Conservation (phyloP, 345 rosid species). For the Sonneratia caseolaris region DNA sequence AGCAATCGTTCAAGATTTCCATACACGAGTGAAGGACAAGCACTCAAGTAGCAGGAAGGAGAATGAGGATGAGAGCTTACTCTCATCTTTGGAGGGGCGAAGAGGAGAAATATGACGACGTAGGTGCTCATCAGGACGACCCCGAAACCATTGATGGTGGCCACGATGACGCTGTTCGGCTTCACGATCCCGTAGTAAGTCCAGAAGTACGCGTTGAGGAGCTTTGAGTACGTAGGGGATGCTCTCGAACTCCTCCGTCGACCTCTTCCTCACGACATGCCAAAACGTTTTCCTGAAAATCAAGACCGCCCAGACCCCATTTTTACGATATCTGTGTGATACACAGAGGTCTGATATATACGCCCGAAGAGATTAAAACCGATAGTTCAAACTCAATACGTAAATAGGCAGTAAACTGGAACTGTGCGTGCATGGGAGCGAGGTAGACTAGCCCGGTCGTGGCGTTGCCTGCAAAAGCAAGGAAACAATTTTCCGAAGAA, state of each 20-base stretch:
- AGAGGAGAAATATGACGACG: slow-evolving; percentile 46
- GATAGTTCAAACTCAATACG: background rate
- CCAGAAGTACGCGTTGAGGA: slow-evolving; percentile 58
- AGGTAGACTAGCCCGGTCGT: slow-evolving; percentile 64
- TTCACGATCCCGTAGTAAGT: slow-evolving; percentile 65
- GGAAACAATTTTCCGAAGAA: background rate
- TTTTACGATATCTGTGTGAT: no score
- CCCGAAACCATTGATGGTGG: slow-evolving; percentile 77
- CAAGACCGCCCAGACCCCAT: background rate
- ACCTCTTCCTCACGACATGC: slow-evolving; percentile 47
- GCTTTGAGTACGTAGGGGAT: slow-evolving; percentile 54
- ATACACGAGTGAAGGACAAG: no score
- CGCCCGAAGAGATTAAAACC: background rate
- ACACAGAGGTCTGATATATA: no score
- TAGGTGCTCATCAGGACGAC: slow-evolving; percentile 39
- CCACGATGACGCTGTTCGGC: slow-evolving; percentile 57
- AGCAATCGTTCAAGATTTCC: no score
- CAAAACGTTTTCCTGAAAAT: slow-evolving; percentile 50
- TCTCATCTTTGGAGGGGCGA: slow-evolving; percentile 41
- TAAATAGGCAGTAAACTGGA: background rate
- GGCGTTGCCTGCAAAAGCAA: slow-evolving; percentile 50
- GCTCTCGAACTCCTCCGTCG: slow-evolving; percentile 74
- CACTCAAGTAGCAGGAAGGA: background rate
- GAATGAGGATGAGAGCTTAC: slow-evolving; percentile 12
- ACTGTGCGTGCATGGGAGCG: slow-evolving; percentile 47